Evolutionary conservation across 805 yeast genomes (phyloP), one percentile per base, ranked within the genome.

Genomic region (Candida piceae): DNA sequence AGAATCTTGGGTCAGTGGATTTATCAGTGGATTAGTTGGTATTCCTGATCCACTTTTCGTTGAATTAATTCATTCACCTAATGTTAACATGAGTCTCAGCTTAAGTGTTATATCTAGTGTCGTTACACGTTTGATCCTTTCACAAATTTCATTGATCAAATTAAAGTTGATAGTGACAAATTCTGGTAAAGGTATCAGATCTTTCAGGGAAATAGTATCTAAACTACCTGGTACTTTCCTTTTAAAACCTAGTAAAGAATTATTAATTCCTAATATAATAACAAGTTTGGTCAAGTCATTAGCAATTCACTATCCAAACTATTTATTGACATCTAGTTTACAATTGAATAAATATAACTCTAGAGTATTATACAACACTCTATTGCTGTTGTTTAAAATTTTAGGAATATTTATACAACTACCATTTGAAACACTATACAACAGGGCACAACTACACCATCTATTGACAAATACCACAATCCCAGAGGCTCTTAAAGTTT

Each of bases 1-100:
- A 31, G 90, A 85, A 53, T 86, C 96, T 1, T 89, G 97, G 97
- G 69, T 88, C 32, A 83, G 94, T 0, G 96, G 96, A 4, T 76
- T 89, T 44, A 55, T 88, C 7, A 80, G 96, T 4, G 93, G 96
- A 2, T 63, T 85, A 31, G 58, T 84, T 35, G 81, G 84, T 15
- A 76, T 87, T 21, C 95, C 96, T 0, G 97, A 89, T 55, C 96
- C 96, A 3, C 77, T 79, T 43, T 82, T 87, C 56, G 79, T 87
- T 48, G 95, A 86, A 45, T 70, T 84, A 34, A 70, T 85, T 16
- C 93, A 84, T 51, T 81, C 93, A 9, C 76, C 88, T 4, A 87
- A 82, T 42, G 87, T 94, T 1, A 61, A 75, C 32, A 66, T 72
- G 35, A 77, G 90, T n/a, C 64, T 88, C 7, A 58, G 76, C 24